A percentile compares a stretch with the other conserved stretches of the same genome.
These are phyloP conservation scores for Syncephalastrum racemosum DNA, from an alignment of 371 early-diverging fungal genomes.

Conservation along the genomic window DNA sequence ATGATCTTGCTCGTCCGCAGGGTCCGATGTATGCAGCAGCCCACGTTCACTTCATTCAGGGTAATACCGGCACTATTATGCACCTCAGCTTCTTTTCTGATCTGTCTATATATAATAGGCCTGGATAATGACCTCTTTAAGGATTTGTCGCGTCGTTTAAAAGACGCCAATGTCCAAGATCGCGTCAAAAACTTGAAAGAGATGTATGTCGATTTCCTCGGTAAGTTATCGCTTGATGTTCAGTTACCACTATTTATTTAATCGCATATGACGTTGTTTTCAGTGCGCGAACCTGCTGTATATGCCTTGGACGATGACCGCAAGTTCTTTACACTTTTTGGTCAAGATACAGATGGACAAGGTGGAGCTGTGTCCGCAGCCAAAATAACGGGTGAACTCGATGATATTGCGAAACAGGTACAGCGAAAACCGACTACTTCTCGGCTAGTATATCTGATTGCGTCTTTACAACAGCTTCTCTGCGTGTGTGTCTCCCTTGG, in stretches of 20 bases:
- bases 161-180: constrained; percentile 53
- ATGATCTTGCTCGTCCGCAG: constrained; percentile 66
- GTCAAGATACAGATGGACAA: constrained; percentile 15
- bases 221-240: constrained; percentile 22
- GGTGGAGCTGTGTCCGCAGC: constrained; percentile 33
- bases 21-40: constrained; percentile 76
- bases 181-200: constrained; percentile 72
- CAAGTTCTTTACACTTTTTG: constrained; percentile 65
- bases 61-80: constrained; percentile 28
- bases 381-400: constrained; percentile 61
- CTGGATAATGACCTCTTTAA: constrained; percentile 71
- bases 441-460: neutral
- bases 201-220: constrained; percentile 71
- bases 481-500: constrained; percentile 78
- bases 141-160: constrained; percentile 48
- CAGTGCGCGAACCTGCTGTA: constrained; percentile 80
- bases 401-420: constrained; percentile 69
- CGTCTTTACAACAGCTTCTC: constrained; percentile 44
- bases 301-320: constrained; percentile 75
- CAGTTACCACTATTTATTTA: neutral
- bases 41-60: constrained; percentile 79
- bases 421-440: neutral
- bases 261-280: no score
- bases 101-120: neutral
- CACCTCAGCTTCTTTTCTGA: neutral